phyloP scores from a whole-genome alignment of 1,139 yeast genomes.

The Petasospora fabianii region DNA sequence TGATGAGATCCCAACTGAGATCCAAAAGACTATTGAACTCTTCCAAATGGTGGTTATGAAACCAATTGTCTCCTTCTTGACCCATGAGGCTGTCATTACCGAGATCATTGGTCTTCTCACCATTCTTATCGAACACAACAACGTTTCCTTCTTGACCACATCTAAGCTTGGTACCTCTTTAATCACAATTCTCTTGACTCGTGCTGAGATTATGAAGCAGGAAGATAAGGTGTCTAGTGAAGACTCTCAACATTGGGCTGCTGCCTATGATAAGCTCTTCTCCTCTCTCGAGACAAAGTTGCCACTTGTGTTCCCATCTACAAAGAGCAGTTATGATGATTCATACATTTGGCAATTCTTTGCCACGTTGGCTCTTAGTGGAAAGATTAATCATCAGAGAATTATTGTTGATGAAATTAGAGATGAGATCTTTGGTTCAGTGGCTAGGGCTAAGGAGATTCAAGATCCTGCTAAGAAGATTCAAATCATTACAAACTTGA shows the following conservation, averaged over 20 bases:
- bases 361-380: constrained; percentile 91
- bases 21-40: constrained; percentile 66
- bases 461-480: constrained; percentile 51
- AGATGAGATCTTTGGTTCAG: constrained; percentile 88
- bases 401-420: constrained; percentile 92
- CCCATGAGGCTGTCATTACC: constrained; percentile 70
- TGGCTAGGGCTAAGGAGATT: constrained; percentile 69
- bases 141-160: constrained; percentile 69
- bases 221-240: constrained; percentile 53
- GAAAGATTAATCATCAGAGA: constrained; percentile 90
- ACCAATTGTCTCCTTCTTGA: constrained; percentile 78
- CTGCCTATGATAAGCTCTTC: constrained; percentile 79
- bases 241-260: constrained; percentile 65
- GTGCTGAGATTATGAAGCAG: constrained; percentile 91
- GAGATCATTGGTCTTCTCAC: constrained; percentile 82
- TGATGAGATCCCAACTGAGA: constrained; percentile 47
- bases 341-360: constrained; percentile 96
- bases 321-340: constrained; percentile 55
- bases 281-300: constrained; percentile 76
- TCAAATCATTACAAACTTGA: constrained; percentile 75
- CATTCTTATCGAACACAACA: constrained; percentile 67
- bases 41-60: constrained; percentile 84
- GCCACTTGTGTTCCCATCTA: constrained; percentile 79
- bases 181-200: constrained; percentile 81
- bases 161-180: constrained; percentile 86